Evolutionary conservation across 805 yeast species (phyloP), one percentile per base, ranked within the genome.

Genomic region (Wickerhamomyces canadensis): DNA sequence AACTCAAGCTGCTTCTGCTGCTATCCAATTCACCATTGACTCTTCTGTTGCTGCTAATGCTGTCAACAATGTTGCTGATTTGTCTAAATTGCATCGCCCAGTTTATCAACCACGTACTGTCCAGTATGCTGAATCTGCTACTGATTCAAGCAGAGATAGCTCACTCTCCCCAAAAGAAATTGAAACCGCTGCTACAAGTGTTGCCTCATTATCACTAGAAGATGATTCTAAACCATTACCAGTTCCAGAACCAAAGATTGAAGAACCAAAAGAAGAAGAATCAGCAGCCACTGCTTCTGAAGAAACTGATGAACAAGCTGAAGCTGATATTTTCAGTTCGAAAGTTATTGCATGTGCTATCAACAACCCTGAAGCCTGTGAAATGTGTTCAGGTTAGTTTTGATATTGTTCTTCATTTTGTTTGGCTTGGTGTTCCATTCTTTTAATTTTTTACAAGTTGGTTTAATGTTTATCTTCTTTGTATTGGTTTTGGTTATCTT

Each of bases 301-400:
- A 13, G 60, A 38, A 3, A 49, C 41, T 19, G 58, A 44, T 19
- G 68, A 61, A 26, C 68, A 65, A 48, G 60, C 65, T 17, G 91
- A 80, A 51, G 78, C 70, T 41, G 96, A 91, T 61, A 91, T 91
- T 52, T 93, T 70, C 74, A 86, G 91, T 63, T 83, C 95, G 19
- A 82, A 89, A 65, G 98, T 84, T 24, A 79, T 91, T 65, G 96
- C 96, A 25, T 91, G 98, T 72, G 95, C 97, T 39, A 88, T 93
- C 61, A 80, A 84, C 62, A 91, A 93, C 69, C 97, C 97, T 42
- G 98, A 86, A 68, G 78, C 98, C 35, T 91, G 98, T 68, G 91
- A 91, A 58, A 93, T 93, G 98, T 93, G 98, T 72, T 91, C 98
- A 42, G 98, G 98, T 70, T 93, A 67, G 64, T 31, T 22, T 22